Percentiles rank a stretch among this genome's conserved stretches.
Evolutionary conservation across 176 grass and related monocot species (phyloP).

Genomic region (Hordeum marinum): DNA sequence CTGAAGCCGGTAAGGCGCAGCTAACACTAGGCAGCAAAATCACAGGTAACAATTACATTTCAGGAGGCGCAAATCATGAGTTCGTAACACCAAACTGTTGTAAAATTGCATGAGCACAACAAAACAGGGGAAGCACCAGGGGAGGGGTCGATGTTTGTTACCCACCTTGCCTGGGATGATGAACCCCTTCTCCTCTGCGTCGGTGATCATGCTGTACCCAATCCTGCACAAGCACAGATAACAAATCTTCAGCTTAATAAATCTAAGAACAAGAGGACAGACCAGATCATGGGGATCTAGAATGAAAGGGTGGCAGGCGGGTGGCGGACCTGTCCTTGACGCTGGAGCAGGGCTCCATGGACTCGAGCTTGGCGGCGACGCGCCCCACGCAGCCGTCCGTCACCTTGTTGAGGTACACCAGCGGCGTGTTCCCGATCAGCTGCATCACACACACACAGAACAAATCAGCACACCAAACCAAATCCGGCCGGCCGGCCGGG

Average conservation of each 20-base stretch:
- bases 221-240: slow-evolving; percentile 44
- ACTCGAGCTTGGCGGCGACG: slow-evolving; percentile 86
- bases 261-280: too few relatives aligned
- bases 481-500: background rate
- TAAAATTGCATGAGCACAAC: background rate
- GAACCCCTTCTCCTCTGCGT: slow-evolving; percentile 65
- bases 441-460: background rate
- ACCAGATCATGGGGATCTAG: too few relatives aligned
- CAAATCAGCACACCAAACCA: background rate
- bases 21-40: background rate
- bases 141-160: background rate
- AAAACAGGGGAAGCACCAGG: background rate
- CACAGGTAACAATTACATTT: background rate
- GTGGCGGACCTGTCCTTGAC: slow-evolving; percentile 72
- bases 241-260: background rate
- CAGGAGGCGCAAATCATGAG: background rate
- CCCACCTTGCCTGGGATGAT: slow-evolving; percentile 64
- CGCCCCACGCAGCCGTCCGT: slow-evolving; percentile 56
- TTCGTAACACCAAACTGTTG: background rate
- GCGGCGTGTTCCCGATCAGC: slow-evolving; percentile 89
- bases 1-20: background rate
- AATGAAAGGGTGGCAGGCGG: too few relatives aligned
- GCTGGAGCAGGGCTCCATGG: slow-evolving; percentile 98
- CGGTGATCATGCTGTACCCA: slow-evolving; percentile 90
- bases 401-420: slow-evolving; percentile 90